A percentile compares a stretch with the other conserved stretches of the same genome.
phyloP scores from a whole-genome alignment of 768 basidiomycete genomes.

The Thelephora ganbajun region DNA sequence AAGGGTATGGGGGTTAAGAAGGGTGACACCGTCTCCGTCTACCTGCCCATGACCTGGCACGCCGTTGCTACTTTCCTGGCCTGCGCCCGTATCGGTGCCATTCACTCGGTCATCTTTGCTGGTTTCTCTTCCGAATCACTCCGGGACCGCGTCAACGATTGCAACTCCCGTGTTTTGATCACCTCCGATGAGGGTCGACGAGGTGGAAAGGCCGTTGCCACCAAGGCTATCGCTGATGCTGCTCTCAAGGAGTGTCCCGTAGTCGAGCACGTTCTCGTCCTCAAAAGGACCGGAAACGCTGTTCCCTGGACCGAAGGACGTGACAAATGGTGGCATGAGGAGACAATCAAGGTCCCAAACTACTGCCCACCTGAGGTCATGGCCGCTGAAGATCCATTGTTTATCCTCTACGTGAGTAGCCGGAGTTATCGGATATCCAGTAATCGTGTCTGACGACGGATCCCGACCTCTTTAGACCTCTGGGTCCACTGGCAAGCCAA shows the following conservation, averaged over 20 bases:
- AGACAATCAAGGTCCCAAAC: constrained; percentile 64
- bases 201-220: constrained; percentile 91
- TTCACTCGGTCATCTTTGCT: constrained; percentile 96
- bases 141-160: constrained; percentile 84
- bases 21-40: constrained; percentile 88
- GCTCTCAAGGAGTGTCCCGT: constrained; percentile 74
- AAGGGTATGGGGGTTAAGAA: constrained; percentile 83
- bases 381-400: constrained; percentile 89
- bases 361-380: constrained; percentile 87
- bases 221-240: constrained; percentile 85
- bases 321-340: constrained; percentile 97
- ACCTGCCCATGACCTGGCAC: constrained; percentile 92
- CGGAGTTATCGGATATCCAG: neutral
- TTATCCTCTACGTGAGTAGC: constrained; percentile 87
- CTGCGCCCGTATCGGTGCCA: constrained; percentile 90
- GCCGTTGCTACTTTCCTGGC: constrained; percentile 94
- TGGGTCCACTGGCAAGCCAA: constrained; percentile 91
- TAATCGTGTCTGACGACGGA: neutral
- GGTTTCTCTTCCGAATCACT: constrained; percentile 94
- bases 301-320: constrained; percentile 73
- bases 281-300: constrained; percentile 73
- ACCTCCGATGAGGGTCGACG: constrained; percentile 91
- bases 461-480: constrained; percentile 47
- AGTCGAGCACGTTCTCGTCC: constrained; percentile 85
- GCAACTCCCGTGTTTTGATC: constrained; percentile 80